phyloP scores from a whole-genome alignment of 2,329 filamentous ascomycete genomes.

The Alternaria conjuncta region DNA sequence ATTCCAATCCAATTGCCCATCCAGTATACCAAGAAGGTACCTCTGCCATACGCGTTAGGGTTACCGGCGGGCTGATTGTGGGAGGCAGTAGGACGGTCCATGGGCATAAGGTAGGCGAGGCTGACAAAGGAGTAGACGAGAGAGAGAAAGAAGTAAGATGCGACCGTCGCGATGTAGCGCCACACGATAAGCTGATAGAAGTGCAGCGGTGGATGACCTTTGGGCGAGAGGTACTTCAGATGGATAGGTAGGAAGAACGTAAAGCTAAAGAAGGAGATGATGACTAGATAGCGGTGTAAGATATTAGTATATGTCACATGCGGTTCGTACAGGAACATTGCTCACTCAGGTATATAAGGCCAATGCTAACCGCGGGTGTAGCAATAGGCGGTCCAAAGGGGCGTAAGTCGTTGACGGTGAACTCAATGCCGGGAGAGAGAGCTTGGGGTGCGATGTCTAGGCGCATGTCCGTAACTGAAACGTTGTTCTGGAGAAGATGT shows the following conservation, averaged over 20 bases:
- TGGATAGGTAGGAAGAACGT: conserved; percentile 70
- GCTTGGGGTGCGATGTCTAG: conserved; percentile 59
- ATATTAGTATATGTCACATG: not conserved
- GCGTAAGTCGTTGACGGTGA: conserved; percentile 63
- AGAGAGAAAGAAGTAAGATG: conserved; percentile 66
- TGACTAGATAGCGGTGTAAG: conserved; percentile 59
- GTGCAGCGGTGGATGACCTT: conserved; percentile 63
- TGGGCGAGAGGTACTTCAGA: conserved; percentile 61
- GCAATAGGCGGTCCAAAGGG: conserved; percentile 63
- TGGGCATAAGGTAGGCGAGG: conserved; percentile 68
- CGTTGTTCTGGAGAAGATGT: conserved; percentile 23
- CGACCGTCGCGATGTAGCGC: conserved; percentile 63
- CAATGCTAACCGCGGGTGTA: conserved; percentile 66
- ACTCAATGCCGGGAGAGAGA: conserved; percentile 62
- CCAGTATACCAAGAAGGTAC: conserved; percentile 68
- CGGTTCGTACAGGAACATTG: not conserved
- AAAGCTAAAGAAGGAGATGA: conserved; percentile 70
- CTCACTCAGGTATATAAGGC: conserved; percentile 58
- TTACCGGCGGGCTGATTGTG: conserved; percentile 54
- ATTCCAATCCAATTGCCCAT: conserved; percentile 69
- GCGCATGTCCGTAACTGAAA: conserved; percentile 42
- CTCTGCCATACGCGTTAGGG: conserved; percentile 62
- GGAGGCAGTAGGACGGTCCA: conserved; percentile 55
- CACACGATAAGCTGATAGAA: conserved; percentile 65
- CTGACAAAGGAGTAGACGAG: conserved; percentile 68